These are phyloP conservation scores for Verticillium zaregamsianum DNA, from an alignment of 2,329 filamentous ascomycete genomes.

Conservation along the genomic window DNA sequence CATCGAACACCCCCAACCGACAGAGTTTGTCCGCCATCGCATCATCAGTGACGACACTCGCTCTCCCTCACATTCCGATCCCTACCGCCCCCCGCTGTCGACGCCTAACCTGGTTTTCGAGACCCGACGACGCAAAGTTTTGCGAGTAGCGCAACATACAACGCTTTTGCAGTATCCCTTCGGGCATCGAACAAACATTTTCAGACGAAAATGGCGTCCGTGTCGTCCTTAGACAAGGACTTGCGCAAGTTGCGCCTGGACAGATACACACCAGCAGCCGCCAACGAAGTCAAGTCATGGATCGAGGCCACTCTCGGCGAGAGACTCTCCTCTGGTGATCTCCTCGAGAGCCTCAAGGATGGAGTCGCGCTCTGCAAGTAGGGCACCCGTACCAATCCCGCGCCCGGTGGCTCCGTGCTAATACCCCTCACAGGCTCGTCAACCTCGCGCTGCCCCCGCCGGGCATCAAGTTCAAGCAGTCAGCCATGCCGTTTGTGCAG, in stretches of 20 bases:
- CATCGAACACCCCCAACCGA: not conserved
- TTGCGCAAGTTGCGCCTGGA: constrained; percentile 88
- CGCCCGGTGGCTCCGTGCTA: constrained; percentile 13
- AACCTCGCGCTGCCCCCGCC: constrained; percentile 75
- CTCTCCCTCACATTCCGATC: constrained; percentile 4
- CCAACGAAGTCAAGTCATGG: constrained; percentile 80
- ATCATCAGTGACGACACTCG: not conserved
- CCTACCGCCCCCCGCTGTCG: not conserved
- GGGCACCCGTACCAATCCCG: constrained; percentile 20
- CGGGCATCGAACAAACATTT: not conserved
- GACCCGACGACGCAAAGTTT: not conserved
- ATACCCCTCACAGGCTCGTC: constrained; percentile 56
- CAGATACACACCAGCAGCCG: constrained; percentile 87
- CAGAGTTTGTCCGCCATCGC: not conserved
- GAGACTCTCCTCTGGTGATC: constrained; percentile 65
- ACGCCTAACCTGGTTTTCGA: not conserved
- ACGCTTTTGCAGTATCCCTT: not conserved
- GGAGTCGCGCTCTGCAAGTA: constrained; percentile 91
- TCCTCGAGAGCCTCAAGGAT: constrained; percentile 84
- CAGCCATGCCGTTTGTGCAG: constrained; percentile 95
- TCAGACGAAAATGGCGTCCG: constrained; percentile 70
- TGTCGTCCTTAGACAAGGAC: constrained; percentile 90
- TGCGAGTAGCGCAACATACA: not conserved
- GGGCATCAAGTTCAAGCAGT: constrained; percentile 84
- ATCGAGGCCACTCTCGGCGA: constrained; percentile 79